These are phyloP conservation scores for Erysimum cheiri DNA, from an alignment of 441 rosid species.

Conservation along the genomic window DNA sequence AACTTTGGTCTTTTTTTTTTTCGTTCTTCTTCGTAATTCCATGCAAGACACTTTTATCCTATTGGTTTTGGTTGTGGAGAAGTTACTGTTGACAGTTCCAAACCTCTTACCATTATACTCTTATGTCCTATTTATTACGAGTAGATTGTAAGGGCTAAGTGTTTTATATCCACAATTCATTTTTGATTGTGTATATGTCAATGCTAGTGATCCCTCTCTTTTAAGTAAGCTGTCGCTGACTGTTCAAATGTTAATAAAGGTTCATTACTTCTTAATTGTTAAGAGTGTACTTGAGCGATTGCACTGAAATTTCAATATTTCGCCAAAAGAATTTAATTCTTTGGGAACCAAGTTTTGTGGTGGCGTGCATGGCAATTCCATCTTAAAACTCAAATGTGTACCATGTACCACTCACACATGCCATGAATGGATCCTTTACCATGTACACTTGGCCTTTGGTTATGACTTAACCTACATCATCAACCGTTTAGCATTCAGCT, in stretches of 20 bases:
- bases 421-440: too few species aligned
- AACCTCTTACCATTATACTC: slow-evolving; percentile 1
- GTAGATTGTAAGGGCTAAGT: not conserved
- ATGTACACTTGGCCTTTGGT: not conserved
- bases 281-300: not conserved
- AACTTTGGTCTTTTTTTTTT: not conserved
- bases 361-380: not conserved
- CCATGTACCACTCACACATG: not conserved
- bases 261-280: too few species aligned
- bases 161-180: not conserved
- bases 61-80: slow-evolving; percentile 22
- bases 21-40: not conserved
- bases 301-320: not conserved
- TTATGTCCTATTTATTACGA: not conserved
- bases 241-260: not conserved
- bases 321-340: not conserved
- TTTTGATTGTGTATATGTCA: slow-evolving; percentile 11
- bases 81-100: slow-evolving; percentile 19
- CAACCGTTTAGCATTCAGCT: not conserved
- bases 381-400: not conserved
- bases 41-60: slow-evolving; percentile 5
- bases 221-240: not conserved
- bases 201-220: slow-evolving; percentile 13
- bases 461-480: not conserved
- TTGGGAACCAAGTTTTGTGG: not conserved